Conservation (phyloP, 179 eudicot species). For the Beta corolliflora region DNA sequence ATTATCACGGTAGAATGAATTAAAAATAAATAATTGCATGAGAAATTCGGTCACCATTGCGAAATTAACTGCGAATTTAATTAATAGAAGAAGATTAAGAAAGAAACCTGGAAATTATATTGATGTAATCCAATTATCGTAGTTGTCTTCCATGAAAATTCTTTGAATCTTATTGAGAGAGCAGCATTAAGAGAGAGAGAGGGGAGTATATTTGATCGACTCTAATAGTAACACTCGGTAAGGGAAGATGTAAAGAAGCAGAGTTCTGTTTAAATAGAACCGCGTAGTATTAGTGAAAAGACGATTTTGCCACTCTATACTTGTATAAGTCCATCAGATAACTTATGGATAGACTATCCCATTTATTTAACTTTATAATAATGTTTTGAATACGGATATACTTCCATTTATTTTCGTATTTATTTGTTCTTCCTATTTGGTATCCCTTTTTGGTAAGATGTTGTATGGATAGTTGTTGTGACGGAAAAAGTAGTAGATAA, state of each 20-base stretch:
- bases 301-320: constrained; percentile 11
- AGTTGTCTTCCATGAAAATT: background rate
- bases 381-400: too few species aligned
- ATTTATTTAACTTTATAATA: too few species aligned
- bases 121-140: constrained; percentile 10
- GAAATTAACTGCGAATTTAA: background rate
- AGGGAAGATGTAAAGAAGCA: background rate
- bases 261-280: constrained; percentile 29
- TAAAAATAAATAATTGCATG: too few species aligned
- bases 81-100: background rate
- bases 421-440: too few species aligned
- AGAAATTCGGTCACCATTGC: background rate
- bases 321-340: background rate
- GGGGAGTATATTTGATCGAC: background rate
- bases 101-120: constrained; percentile 19
- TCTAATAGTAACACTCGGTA: too few species aligned
- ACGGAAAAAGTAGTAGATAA: too few species aligned
- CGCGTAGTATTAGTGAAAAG: constrained; percentile 1
- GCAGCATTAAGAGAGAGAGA: background rate
- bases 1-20: too few species aligned
- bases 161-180: background rate
- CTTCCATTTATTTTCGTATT: too few species aligned
- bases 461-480: too few species aligned
- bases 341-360: background rate
- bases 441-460: too few species aligned